Base-by-base conservation (phyloP, 1,284 basidiomycete genomes). In the Pseudozyma pruni region DNA sequence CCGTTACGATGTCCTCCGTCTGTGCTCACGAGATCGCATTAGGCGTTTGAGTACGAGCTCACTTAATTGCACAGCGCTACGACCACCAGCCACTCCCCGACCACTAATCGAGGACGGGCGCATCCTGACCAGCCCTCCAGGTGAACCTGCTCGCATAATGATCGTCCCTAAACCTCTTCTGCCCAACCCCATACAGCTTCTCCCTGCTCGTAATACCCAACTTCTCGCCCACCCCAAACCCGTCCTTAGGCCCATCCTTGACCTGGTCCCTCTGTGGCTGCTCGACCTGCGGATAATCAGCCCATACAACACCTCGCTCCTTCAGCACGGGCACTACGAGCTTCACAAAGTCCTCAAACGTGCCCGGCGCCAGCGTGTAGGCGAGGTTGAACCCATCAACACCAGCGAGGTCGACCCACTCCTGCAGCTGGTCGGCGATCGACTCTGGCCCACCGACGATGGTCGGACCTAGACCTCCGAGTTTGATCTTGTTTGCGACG, bases 371-470 rank as follows among this genome's bases (percentile, higher is more conserved):
- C 6, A 66, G 40, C 3, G 67, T 62, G 51, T 71, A 74, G n/a
- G 69, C 75, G 10, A 71, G 51, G 34, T 79, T 81, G 63, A 81
- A 81, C 0, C 79, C 79, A 45, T 81, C 79, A 1, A 72, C 74
- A 13, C 77, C 79, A 9, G 63, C 50, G 3, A 62, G 40, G 0
- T 73, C 45, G n/a, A 80, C 63, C 76, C 76, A 80, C 2, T 42
- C 23, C 46, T 80, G 60, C 11, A 81, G 58, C 48, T 77, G 57
- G 37, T 80, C 72, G 1, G 70, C 74, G 31, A 81, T 73, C 22
- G 20, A 35, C 4, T 38, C 34, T 1, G 74, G 66, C 0, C 56
- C 49, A 0, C 79, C 78, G 17, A 75, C 70, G 25, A 80, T 51
- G 23, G 69, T 69, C 1, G 79, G 79, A 1, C 79, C 79, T 9